These are phyloP conservation scores for Cercospora sp. DNA, from an alignment of 2,329 filamentous ascomycete species.

Conservation along the genomic window DNA sequence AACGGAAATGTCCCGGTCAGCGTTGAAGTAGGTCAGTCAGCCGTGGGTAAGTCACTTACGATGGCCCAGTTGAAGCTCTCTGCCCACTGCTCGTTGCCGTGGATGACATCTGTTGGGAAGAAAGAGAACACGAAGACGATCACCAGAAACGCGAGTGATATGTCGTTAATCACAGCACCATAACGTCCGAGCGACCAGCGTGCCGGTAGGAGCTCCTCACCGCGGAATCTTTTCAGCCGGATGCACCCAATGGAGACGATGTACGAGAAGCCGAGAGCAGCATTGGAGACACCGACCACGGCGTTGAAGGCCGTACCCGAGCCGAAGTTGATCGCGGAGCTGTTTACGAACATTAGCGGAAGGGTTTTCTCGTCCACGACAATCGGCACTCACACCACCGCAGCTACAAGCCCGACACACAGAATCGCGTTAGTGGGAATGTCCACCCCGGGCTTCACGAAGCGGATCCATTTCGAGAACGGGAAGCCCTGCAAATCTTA, in stretches of 20 bases:
- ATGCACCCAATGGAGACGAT: conserved; percentile 38
- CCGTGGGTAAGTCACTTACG: conserved; percentile 29
- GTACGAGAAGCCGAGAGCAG: conserved; percentile 38
- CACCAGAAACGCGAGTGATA: conserved; percentile 35
- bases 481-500: conserved; percentile 34
- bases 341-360: not conserved
- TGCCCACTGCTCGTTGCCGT: conserved; percentile 28
- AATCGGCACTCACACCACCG: conserved; percentile 32
- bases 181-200: conserved; percentile 38
- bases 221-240: conserved; percentile 35
- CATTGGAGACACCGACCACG: conserved; percentile 44
- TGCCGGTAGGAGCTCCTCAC: conserved; percentile 35
- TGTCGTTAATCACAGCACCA: conserved; percentile 38
- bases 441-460: conserved; percentile 35
- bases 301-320: conserved; percentile 44
- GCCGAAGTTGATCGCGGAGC: conserved; percentile 46
- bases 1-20: not conserved
- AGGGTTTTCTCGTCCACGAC: not conserved
- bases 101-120: conserved; percentile 33
- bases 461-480: conserved; percentile 38
- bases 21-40: not conserved
- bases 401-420: conserved; percentile 35
- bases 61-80: conserved; percentile 38
- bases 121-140: conserved; percentile 40
- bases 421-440: conserved; percentile 39